Conservation (phyloP, 2,329 filamentous ascomycete genomes). For the Fusarium nematophilum region DNA sequence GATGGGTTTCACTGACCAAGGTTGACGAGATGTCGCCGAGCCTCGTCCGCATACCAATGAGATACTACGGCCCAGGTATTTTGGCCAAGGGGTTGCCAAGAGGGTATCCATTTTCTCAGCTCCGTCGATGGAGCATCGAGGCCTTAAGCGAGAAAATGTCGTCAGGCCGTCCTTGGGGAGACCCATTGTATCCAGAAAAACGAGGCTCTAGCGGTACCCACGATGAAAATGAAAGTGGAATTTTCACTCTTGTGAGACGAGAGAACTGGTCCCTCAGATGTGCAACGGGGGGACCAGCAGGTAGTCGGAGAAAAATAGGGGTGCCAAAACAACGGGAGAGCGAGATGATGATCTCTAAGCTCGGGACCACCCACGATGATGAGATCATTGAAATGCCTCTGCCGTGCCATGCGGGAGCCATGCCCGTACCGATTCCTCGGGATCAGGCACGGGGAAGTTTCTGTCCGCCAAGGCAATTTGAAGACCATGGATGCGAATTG, state of each 20-base stretch:
- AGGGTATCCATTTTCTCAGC: neutral
- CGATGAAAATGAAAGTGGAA: constrained; percentile 30
- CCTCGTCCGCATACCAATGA: neutral
- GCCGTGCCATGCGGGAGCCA: neutral
- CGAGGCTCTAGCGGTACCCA: constrained; percentile 21
- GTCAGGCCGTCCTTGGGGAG: neutral
- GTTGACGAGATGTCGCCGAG: constrained; percentile 10
- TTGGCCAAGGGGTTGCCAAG: too few species aligned
- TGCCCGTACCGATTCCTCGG: constrained; percentile 24
- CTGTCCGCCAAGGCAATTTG: constrained; percentile 27
- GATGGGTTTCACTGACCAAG: neutral
- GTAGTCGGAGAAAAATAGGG: constrained; percentile 8
- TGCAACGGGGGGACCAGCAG: neutral
- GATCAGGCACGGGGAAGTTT: constrained; percentile 27
- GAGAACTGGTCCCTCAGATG: neutral
- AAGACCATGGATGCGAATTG: constrained; percentile 14
- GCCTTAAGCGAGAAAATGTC: constrained; percentile 1
- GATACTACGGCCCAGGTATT: neutral
- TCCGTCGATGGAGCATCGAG: neutral
- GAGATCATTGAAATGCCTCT: constrained; percentile 19
- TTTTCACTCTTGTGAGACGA: neutral
- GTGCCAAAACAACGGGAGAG: neutral
- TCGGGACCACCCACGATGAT: constrained; percentile 1
- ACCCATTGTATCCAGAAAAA: constrained; percentile 4
- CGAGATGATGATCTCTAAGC: neutral